phyloP scores from a whole-genome alignment of 2,329 filamentous ascomycete genomes.

The Moelleriella libera region DNA sequence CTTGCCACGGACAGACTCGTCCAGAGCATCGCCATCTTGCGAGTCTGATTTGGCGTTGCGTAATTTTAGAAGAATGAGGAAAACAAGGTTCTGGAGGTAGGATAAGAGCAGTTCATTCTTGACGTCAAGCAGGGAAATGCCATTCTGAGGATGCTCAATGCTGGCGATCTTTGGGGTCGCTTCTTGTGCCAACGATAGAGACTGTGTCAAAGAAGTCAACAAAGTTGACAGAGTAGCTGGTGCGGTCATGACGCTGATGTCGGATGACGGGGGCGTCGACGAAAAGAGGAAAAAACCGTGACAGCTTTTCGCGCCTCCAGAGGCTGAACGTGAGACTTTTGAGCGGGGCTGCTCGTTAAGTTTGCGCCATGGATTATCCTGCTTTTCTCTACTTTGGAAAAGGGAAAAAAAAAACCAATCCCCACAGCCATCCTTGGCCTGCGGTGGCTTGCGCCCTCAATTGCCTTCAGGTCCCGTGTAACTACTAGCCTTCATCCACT shows the following conservation, averaged over 20 bases:
- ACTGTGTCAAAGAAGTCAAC: conserved; percentile 41
- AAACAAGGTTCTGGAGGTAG: conserved; percentile 88
- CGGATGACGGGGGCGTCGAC: not conserved
- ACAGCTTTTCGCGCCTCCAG: too few relatives aligned
- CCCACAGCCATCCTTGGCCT: too few relatives aligned
- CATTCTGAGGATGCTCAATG: conserved; percentile 63
- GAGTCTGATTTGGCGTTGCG: conserved; percentile 32
- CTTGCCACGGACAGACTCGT: conserved; percentile 61
- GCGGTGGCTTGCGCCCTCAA: too few relatives aligned
- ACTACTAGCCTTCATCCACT: too few relatives aligned
- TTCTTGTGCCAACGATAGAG: conserved; percentile 49
- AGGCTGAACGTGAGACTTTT: not conserved
- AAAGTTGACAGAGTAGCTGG: conserved; percentile 33
- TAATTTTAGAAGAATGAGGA: conserved; percentile 70
- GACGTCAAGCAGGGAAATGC: conserved; percentile 85
- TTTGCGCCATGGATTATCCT: not conserved
- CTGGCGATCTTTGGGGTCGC: conserved; percentile 47
- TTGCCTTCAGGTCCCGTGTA: too few relatives aligned
- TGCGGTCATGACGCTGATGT: conserved; percentile 26
- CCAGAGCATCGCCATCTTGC: conserved; percentile 28
- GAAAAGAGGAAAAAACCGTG: not conserved
- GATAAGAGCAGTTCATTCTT: conserved; percentile 97
- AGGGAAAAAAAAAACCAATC: too few relatives aligned
- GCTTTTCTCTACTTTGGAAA: not conserved
- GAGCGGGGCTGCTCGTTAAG: not conserved